Conservation (phyloP, 495 filamentous ascomycete species). For the Penicillium cosmopolitanum region DNA sequence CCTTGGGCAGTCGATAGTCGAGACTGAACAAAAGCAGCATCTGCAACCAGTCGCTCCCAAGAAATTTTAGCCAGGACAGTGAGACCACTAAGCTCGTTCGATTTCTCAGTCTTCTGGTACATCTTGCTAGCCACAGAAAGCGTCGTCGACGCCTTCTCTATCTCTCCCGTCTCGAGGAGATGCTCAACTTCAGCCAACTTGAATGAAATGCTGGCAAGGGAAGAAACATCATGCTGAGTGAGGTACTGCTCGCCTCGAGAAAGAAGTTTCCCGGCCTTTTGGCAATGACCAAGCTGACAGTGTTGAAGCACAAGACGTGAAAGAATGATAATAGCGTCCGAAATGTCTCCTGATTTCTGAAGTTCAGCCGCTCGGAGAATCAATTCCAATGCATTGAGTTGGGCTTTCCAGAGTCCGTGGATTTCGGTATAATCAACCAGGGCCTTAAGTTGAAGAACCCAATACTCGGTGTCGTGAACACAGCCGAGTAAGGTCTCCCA, state of each 20-base stretch:
- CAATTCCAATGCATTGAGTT: constrained; percentile 47
- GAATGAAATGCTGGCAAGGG: constrained; percentile 55
- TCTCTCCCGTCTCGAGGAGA: constrained; percentile 66
- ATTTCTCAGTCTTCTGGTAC: constrained; percentile 41
- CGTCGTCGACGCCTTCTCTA: constrained; percentile 52
- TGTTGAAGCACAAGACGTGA: constrained; percentile 70
- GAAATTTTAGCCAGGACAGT: constrained; percentile 40
- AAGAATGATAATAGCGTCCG: constrained; percentile 59
- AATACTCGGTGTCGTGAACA: constrained; percentile 65
- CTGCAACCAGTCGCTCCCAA: constrained; percentile 52
- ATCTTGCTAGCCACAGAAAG: constrained; percentile 37
- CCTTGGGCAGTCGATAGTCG: constrained; percentile 66
- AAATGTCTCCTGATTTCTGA: constrained; percentile 51
- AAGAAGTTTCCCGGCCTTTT: constrained; percentile 69
- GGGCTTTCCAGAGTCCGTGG: constrained; percentile 64
- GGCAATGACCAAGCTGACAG: constrained; percentile 74
- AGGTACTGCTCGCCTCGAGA: constrained; percentile 58
- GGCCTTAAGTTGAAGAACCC: constrained; percentile 64
- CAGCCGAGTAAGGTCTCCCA: constrained; percentile 52
- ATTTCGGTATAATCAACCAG: constrained; percentile 79
- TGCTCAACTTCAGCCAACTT: constrained; percentile 77
- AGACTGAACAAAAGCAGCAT: constrained; percentile 63
- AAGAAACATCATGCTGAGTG: constrained; percentile 37
- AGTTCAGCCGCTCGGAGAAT: constrained; percentile 61
- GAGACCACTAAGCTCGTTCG: constrained; percentile 32